A percentile compares a stretch with the other conserved stretches of the same genome.
Conservation (phyloP, 2,329 filamentous ascomycete genomes). For the Rhynchosporium graminicola region DNA sequence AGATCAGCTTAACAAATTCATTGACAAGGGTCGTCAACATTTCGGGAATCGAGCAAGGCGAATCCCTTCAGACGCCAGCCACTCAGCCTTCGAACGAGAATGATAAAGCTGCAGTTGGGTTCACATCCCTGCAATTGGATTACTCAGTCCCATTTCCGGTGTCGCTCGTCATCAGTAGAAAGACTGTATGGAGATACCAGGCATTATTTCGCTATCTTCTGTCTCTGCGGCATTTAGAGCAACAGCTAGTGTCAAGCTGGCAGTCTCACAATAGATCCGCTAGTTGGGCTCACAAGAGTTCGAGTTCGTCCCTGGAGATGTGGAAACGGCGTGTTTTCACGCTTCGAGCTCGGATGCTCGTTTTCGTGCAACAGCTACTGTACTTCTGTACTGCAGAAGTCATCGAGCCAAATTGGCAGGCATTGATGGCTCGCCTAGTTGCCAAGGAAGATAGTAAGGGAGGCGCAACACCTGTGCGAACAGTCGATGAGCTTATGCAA, state of each 20-base stretch:
- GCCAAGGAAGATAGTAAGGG: constrained; percentile 52
- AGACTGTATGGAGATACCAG: constrained; percentile 96
- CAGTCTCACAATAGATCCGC: constrained; percentile 80
- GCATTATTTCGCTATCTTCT: constrained; percentile 92
- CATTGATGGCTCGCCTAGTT: constrained; percentile 84
- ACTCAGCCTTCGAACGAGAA: constrained; percentile 67
- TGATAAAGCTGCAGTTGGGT: constrained; percentile 85
- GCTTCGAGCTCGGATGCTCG: constrained; percentile 87
- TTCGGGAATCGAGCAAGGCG: constrained; percentile 89
- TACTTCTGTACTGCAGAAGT: constrained; percentile 98
- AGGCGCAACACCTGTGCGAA: constrained; percentile 54
- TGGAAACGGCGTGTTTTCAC: constrained; percentile 96
- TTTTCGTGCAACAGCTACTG: constrained; percentile 93
- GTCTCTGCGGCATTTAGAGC: constrained; percentile 86
- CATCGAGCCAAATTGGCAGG: constrained; percentile 96
- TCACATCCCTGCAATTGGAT: constrained; percentile 90
- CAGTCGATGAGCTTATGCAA: constrained; percentile 97
- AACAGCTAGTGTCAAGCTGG: constrained; percentile 84
- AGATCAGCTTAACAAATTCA: constrained; percentile 88
- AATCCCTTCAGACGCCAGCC: constrained; percentile 72
- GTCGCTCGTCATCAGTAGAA: constrained; percentile 91
- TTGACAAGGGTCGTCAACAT: constrained; percentile 96
- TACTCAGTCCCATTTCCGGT: constrained; percentile 94
- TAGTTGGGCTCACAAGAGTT: constrained; percentile 81
- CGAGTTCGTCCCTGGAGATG: constrained; percentile 72